A percentile compares a stretch with the other conserved stretches of the same genome.
Evolutionary conservation across 1,139 yeast genomes (phyloP).

Genomic region (Kurtzmaniella quercitrusa): DNA sequence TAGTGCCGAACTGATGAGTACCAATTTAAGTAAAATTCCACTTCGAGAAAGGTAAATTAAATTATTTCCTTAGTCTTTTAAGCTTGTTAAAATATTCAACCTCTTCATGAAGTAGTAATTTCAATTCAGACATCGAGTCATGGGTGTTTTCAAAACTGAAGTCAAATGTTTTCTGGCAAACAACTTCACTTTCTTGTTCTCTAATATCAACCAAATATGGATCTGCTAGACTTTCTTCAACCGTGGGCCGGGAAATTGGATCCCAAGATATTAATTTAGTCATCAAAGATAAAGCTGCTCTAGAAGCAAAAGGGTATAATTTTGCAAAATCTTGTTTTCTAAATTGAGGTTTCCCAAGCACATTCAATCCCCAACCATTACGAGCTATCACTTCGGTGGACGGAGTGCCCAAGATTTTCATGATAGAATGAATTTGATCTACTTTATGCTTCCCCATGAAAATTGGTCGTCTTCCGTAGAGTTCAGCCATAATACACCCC

Average conservation of each 20-base stretch:
- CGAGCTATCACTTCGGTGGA: constrained; percentile 30
- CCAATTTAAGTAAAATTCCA: too few relatives aligned
- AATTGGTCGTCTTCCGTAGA: constrained; percentile 69
- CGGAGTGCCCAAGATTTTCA: constrained; percentile 63
- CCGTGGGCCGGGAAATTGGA: constrained; percentile 40
- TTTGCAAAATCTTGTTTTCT: constrained; percentile 41
- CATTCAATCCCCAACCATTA: constrained; percentile 25
- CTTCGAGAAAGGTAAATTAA: too few relatives aligned
- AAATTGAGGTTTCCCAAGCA: constrained; percentile 33
- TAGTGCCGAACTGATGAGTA: too few relatives aligned
- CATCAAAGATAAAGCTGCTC: constrained; percentile 44
- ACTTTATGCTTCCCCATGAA: constrained; percentile 66
- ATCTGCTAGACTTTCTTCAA: constrained; percentile 51
- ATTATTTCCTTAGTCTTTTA: neutral
- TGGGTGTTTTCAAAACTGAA: constrained; percentile 55
- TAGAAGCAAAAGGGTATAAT: constrained; percentile 58
- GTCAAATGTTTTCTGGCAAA: constrained; percentile 46
- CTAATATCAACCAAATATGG: constrained; percentile 47
- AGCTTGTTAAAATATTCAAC: constrained; percentile 26
- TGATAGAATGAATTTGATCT: constrained; percentile 61
- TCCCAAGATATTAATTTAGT: constrained; percentile 62
- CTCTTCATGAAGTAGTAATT: constrained; percentile 44
- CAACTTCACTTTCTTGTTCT: constrained; percentile 47
- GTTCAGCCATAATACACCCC: constrained; percentile 75
- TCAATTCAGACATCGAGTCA: constrained; percentile 35